Evolutionary conservation across 2,329 filamentous ascomycete genomes (phyloP).

Genomic region (Knoxdaviesia proteae): DNA sequence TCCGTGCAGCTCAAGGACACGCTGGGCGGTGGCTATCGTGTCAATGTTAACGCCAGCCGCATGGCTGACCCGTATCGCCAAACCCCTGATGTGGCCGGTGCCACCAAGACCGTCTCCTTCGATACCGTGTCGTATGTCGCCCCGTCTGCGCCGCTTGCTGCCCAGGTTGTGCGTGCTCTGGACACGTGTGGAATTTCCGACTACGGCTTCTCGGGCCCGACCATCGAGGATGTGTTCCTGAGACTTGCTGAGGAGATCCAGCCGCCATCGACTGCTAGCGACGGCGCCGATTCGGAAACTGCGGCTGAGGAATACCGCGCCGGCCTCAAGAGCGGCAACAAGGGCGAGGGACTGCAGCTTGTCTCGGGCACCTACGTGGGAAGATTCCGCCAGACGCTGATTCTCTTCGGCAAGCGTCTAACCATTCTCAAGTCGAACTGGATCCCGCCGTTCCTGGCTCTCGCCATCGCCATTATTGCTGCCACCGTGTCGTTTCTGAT

Average conservation of each 20-base stretch:
- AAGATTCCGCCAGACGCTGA: constrained; percentile 46
- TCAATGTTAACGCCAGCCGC: constrained; percentile 39
- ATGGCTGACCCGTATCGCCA: not conserved
- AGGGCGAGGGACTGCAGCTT: constrained; percentile 26
- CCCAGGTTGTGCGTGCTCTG: constrained; percentile 47
- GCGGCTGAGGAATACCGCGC: too few species aligned
- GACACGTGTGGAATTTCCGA: constrained; percentile 48
- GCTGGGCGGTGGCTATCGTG: constrained; percentile 66
- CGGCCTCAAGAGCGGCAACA: constrained; percentile 5
- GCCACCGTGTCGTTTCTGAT: constrained; percentile 64
- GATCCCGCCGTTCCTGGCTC: constrained; percentile 52
- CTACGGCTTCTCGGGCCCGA: constrained; percentile 73
- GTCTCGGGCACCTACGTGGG: constrained; percentile 49
- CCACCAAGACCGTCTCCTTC: constrained; percentile 36
- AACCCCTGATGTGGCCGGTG: constrained; percentile 30
- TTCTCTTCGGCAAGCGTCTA: constrained; percentile 58
- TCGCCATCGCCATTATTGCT: constrained; percentile 60
- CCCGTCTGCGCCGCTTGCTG: constrained; percentile 46
- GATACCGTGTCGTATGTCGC: constrained; percentile 58
- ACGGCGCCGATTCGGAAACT: not conserved
- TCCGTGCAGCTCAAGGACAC: constrained; percentile 70
- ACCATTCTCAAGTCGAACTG: constrained; percentile 63
- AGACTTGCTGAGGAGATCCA: constrained; percentile 64
- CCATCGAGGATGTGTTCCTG: constrained; percentile 83
- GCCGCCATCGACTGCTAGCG: constrained; percentile 2